These are phyloP conservation scores for Hibiscus tridactylites DNA, from an alignment of 345 rosid species.

Conservation along the genomic window DNA sequence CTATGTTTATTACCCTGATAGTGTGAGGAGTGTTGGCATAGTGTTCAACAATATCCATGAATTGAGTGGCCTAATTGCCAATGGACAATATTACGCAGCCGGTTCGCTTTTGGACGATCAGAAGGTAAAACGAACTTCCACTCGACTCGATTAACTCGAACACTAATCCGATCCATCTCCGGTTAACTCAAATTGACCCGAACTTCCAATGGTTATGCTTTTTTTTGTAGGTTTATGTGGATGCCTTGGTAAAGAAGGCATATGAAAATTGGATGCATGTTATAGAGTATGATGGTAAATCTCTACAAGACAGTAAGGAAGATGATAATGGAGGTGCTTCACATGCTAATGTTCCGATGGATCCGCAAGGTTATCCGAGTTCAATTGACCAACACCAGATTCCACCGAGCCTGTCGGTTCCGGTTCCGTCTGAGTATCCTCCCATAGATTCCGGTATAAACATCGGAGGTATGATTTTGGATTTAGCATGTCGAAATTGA, in stretches of 20 bases:
- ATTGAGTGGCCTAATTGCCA: conserved; percentile 66
- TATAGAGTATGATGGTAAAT: conserved; percentile 78
- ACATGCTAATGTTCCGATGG: conserved; percentile 22
- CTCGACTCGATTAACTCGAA: neutral
- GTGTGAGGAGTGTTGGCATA: conserved; percentile 47
- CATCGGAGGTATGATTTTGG: conserved; percentile 34
- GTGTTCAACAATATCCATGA: conserved; percentile 79
- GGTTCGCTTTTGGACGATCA: conserved; percentile 76
- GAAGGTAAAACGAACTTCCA: conserved; percentile 44
- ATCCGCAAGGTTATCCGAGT: conserved; percentile 32
- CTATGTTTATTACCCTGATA: conserved; percentile 76
- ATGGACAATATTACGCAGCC: conserved; percentile 55
- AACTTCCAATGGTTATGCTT: conserved; percentile 2
- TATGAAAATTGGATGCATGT: conserved; percentile 97
- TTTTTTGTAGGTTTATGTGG: conserved; percentile 60
- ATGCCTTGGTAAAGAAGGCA: conserved; percentile 82
- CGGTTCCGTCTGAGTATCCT: conserved; percentile 45
- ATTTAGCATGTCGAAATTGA: too few species aligned
- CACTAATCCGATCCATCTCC: neutral
- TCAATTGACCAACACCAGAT: conserved; percentile 29
- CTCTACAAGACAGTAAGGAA: conserved; percentile 49
- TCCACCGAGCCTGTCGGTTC: conserved; percentile 35
- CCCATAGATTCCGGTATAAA: conserved; percentile 39
- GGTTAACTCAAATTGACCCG: neutral
- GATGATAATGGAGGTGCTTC: conserved; percentile 26